Conservation (phyloP, 1,284 basidiomycete genomes). For the Baeospora myosura region DNA sequence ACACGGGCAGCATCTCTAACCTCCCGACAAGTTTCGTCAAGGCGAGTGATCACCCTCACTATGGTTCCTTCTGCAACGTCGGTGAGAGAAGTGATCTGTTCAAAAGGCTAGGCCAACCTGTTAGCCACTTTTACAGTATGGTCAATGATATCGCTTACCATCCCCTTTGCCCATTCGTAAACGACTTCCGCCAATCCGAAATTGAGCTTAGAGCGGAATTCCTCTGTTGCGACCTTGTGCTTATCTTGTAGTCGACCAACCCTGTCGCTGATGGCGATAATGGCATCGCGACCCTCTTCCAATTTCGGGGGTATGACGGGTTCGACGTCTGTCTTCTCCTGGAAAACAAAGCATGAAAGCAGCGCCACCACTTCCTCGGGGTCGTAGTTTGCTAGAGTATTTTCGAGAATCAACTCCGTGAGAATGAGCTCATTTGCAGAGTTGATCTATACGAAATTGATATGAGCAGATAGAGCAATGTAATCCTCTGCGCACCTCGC, state of each 20-base stretch:
- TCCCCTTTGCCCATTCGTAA: conserved; percentile 98
- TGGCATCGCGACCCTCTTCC: conserved; percentile 71
- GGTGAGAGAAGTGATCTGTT: conserved; percentile 87
- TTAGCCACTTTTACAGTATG: neutral
- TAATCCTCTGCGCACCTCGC: conserved; percentile 58
- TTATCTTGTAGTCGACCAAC: conserved; percentile 75
- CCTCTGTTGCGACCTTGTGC: conserved; percentile 74
- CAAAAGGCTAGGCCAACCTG: conserved; percentile 66
- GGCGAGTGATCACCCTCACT: conserved; percentile 89
- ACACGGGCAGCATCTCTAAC: conserved; percentile 95
- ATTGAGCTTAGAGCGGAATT: conserved; percentile 71
- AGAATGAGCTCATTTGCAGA: conserved; percentile 93
- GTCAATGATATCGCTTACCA: conserved; percentile 48
- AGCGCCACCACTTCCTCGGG: conserved; percentile 97
- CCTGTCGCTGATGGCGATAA: conserved; percentile 77
- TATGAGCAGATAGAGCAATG: neutral
- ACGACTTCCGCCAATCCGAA: conserved; percentile 92
- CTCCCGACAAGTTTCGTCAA: conserved; percentile 97
- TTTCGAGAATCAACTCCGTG: conserved; percentile 96
- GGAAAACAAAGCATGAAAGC: conserved; percentile 93
- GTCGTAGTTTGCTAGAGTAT: conserved; percentile 83
- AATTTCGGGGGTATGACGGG: conserved; percentile 76
- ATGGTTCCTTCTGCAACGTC: conserved; percentile 97
- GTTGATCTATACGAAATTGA: conserved; percentile 66
- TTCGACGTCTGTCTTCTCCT: conserved; percentile 91